Percentiles rank a stretch among this genome's conserved stretches.
phyloP scores from a whole-genome alignment of 1,284 basidiomycete genomes.

The Apiotrichum brassicae region DNA sequence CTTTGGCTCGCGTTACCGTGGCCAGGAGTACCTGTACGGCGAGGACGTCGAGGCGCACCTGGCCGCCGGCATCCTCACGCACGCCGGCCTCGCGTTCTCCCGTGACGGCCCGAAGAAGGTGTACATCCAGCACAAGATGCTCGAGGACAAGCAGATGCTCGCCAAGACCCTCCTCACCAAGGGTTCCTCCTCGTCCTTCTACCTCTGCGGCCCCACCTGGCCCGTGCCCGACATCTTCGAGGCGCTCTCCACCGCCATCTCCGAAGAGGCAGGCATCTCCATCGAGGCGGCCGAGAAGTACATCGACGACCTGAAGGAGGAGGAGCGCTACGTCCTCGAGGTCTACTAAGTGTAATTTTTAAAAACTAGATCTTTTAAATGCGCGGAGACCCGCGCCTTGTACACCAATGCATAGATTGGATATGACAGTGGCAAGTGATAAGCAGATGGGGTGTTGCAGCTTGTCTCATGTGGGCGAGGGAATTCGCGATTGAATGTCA shows the following conservation, averaged over 20 bases:
- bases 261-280: slow-evolving; percentile 63
- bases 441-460: too few relatives aligned
- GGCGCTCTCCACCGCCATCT: slow-evolving; percentile 74
- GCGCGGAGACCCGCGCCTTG: too few relatives aligned
- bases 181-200: slow-evolving; percentile 75
- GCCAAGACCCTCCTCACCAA: slow-evolving; percentile 58
- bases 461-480: too few relatives aligned
- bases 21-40: slow-evolving; percentile 86
- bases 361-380: too few relatives aligned
- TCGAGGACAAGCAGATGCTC: slow-evolving; percentile 73
- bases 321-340: slow-evolving; percentile 95
- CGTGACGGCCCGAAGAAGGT: slow-evolving; percentile 87
- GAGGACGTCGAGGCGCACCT: slow-evolving; percentile 59
- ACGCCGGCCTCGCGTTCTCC: slow-evolving; percentile 92
- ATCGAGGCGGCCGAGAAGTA: slow-evolving; percentile 68
- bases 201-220: slow-evolving; percentile 97
- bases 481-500: too few relatives aligned
- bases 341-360: slow-evolving; percentile 52
- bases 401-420: too few relatives aligned
- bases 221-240: slow-evolving; percentile 96
- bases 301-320: slow-evolving; percentile 88
- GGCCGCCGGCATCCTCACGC: slow-evolving; percentile 72
- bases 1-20: slow-evolving; percentile 93
- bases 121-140: slow-evolving; percentile 99
- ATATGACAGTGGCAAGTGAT: too few relatives aligned